Conservation (phyloP, 352 stramenopile species). For the Globisporangium sylvaticum region DNA sequence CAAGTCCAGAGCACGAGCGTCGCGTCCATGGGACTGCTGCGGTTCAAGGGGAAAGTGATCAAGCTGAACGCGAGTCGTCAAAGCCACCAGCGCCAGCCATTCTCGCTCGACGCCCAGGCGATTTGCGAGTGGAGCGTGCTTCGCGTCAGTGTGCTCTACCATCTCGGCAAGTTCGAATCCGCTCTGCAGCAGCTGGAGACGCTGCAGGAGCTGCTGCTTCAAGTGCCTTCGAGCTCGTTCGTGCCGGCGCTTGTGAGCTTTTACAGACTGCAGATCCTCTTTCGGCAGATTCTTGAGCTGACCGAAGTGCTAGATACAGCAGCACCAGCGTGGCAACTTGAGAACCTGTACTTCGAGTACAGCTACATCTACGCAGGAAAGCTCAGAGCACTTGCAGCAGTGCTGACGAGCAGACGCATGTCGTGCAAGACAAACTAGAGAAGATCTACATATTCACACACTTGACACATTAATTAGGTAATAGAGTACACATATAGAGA, state of each 20-base stretch:
- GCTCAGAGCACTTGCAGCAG: conserved; percentile 10
- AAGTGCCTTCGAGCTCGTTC: conserved; percentile 21
- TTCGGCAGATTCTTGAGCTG: conserved; percentile 16
- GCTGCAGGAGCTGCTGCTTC: conserved; percentile 10
- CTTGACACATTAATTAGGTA: conserved; percentile 6
- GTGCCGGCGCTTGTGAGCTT: conserved; percentile 33
- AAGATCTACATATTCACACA: conserved; percentile 5
- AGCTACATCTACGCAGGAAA: conserved; percentile 12
- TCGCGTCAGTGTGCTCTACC: conserved; percentile 31
- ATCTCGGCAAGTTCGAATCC: conserved; percentile 21
- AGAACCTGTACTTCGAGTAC: too few species aligned
- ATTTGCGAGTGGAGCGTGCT: conserved; percentile 30
- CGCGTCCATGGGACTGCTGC: conserved; percentile 4
- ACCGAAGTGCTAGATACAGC: too few species aligned
- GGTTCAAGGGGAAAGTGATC: conserved; percentile 17
- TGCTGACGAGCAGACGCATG: conserved; percentile 5
- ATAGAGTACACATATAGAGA: conserved; percentile 16
- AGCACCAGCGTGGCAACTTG: too few species aligned
- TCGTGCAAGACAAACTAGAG: not conserved
- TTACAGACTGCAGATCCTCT: conserved; percentile 30
- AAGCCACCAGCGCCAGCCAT: not conserved
- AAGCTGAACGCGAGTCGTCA: conserved; percentile 8
- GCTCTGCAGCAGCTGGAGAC: conserved; percentile 28
- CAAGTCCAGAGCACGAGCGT: conserved; percentile 10
- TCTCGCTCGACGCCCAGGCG: conserved; percentile 9